Evolutionary conservation across 108 stramenopile species (phyloP), one percentile per base, ranked within the genome.

Genomic region (Cyclotella kingstonii): DNA sequence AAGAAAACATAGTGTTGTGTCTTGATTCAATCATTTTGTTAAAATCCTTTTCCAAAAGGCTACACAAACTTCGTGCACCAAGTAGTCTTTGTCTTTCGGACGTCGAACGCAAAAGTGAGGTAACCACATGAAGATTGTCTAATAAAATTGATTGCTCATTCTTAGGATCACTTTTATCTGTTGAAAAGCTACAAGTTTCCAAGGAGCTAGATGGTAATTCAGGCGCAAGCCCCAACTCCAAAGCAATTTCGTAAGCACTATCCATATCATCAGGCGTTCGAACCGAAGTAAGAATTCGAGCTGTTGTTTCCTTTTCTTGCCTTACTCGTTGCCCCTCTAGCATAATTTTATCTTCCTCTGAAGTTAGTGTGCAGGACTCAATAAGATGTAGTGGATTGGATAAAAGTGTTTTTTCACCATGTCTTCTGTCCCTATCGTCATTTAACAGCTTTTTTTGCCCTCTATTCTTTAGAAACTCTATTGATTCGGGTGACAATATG

Each of bases 231-330:
- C 76, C 79, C 17, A 73, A 28, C 23, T 55, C n/a, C 42, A 74
- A 66, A 26, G 83, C 83, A 10, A 59, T 63, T 17, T 58, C 56
- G 54, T 84, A 89, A 19, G 73, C 79, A 2, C 68, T 66, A 75
- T 92, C 91, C 77, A 92, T 66, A 57, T 92, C 87, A 21, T 92
- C 81, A 44, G 83, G 67, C 6, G 85, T 92, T 14, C 59, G 61
- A 34, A 90, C 70, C 12, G 81, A 79, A 15, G 91, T 68, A 21
- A 90, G 56, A 10, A 90, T 39, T 31, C 72, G 49, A 5, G 87
- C 80, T 19, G 87, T 60, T 28, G 73, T 63, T 69, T 79, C 76
- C 65, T 86, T 88, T 40, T 71, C 73, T 27, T 81, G 62, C n/a
- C 50, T 39, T 52, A 54, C 80, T 22, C 54, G 48, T 33, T 66